phyloP scores from a whole-genome alignment of 1,284 basidiomycete genomes.

The Vanrija humicola region DNA sequence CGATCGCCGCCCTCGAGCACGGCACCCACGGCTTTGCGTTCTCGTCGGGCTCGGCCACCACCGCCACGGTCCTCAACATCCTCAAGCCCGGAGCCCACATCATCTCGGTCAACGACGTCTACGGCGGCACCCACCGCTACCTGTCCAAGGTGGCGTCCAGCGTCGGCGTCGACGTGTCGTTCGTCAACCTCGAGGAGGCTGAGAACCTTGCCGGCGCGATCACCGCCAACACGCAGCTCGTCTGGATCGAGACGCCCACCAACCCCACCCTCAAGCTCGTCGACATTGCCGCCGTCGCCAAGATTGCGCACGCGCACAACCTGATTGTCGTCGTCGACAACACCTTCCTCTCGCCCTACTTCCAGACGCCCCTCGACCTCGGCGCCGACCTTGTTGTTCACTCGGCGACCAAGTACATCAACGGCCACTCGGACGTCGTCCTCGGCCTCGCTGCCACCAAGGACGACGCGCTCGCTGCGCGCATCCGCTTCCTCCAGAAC shows the following conservation, averaged over 20 bases:
- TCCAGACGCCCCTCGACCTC: conserved; percentile 74
- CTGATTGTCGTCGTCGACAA: conserved; percentile 62
- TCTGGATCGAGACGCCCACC: conserved; percentile 95
- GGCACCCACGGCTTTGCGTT: conserved; percentile 62
- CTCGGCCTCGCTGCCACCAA: conserved; percentile 68
- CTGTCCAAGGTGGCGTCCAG: conserved; percentile 65
- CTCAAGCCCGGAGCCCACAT: conserved; percentile 62
- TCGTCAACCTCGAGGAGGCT: conserved; percentile 63
- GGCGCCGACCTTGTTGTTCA: conserved; percentile 46
- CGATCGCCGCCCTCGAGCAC: conserved; percentile 66
- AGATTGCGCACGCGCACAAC: conserved; percentile 15
- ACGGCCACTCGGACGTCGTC: conserved; percentile 88
- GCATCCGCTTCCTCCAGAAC: conserved; percentile 84
- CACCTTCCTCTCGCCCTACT: conserved; percentile 89
- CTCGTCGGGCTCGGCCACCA: conserved; percentile 79
- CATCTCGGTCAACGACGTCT: conserved; percentile 83
- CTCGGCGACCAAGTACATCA: conserved; percentile 82
- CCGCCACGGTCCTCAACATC: conserved; percentile 63
- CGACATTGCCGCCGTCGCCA: conserved; percentile 14
- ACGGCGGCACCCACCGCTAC: conserved; percentile 88
- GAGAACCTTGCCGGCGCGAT: conserved; percentile 7
- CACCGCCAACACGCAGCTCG: conserved; percentile 56
- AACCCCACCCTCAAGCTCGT: conserved; percentile 80
- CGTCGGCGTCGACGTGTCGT: conserved; percentile 72
- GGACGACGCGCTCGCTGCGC: conserved; percentile 20